These are phyloP conservation scores for Acer yangbiense DNA, from an alignment of 345 rosid genomes.

Conservation along the genomic window DNA sequence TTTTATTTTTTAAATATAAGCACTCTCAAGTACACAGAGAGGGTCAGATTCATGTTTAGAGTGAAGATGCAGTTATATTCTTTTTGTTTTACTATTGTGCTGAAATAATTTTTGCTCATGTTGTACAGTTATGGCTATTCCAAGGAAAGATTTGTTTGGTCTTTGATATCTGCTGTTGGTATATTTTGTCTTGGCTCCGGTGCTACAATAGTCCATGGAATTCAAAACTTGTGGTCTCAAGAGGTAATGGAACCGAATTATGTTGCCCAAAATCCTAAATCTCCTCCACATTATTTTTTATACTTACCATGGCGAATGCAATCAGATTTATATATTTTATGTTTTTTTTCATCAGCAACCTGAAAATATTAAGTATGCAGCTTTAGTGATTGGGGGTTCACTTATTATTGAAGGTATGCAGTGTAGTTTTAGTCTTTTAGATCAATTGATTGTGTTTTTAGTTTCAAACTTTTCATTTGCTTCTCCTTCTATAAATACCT, in stretches of 20 bases:
- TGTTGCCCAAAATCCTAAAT: neutral
- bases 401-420: constrained; percentile 82
- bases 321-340: constrained; percentile 19
- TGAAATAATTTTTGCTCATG: constrained; percentile 24
- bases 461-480: neutral
- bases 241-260: constrained; percentile 42
- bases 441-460: neutral
- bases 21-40: neutral
- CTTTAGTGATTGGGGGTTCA: constrained; percentile 94
- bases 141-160: constrained; percentile 99
- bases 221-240: constrained; percentile 86
- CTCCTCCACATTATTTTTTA: neutral
- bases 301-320: constrained; percentile 10
- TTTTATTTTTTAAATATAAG: neutral
- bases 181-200: constrained; percentile 99
- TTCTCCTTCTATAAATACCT: constrained; percentile 15
- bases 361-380: constrained; percentile 76
- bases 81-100: constrained; percentile 20
- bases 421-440: neutral
- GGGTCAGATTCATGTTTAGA: neutral
- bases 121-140: constrained; percentile 89
- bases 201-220: constrained; percentile 92
- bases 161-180: constrained; percentile 98
- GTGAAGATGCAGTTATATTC: neutral
- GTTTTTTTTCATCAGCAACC: constrained; percentile 70